Evolutionary conservation across 75 land plant species (phyloP).

Genomic region (Picea sitchensis): DNA sequence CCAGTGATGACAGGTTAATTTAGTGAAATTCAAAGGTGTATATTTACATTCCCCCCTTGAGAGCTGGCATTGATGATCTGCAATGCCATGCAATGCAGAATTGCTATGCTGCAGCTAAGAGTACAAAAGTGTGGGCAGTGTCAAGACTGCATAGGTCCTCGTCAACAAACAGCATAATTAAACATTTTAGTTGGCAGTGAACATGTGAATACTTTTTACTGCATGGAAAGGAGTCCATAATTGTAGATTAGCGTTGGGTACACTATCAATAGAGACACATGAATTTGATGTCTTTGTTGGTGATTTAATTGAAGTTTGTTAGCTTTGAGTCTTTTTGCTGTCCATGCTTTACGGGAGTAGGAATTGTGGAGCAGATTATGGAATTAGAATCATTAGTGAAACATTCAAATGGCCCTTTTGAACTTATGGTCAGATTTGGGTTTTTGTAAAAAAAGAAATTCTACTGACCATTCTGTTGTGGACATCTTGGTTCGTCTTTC

Average conservation of each 20-base stretch:
- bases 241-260: background rate
- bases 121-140: background rate
- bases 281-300: background rate
- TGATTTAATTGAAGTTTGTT: background rate
- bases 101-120: background rate
- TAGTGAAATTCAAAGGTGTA: constrained; percentile 1
- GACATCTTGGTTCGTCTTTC: too few species aligned
- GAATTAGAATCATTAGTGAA: background rate
- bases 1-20: background rate
- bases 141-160: background rate
- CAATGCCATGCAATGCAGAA: background rate
- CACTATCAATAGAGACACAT: background rate
- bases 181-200: background rate
- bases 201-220: background rate
- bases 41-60: background rate
- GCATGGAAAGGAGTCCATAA: background rate
- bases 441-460: too few species aligned
- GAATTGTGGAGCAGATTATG: background rate
- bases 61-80: background rate
- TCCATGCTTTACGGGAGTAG: background rate
- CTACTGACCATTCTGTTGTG: too few species aligned
- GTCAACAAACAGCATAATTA: background rate
- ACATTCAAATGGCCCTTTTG: background rate
- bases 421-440: too few species aligned
- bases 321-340: background rate